Base-by-base conservation (phyloP, 805 yeast species). In the Kodamaea neixiangensis region DNA sequence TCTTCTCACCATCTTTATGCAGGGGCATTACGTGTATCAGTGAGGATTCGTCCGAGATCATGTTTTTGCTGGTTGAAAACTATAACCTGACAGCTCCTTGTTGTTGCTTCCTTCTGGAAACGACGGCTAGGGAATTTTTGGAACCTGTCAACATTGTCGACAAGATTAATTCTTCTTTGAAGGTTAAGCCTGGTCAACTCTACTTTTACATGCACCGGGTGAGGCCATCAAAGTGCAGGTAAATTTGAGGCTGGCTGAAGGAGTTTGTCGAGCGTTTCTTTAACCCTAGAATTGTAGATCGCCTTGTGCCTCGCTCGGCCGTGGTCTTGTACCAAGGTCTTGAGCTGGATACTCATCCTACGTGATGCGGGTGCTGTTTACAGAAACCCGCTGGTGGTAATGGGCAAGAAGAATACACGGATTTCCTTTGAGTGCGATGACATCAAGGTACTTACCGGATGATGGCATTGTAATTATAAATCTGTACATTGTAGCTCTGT, bases 11-110 rank as follows among this genome's bases (percentile, higher is more conserved):
- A 89, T 92, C 97, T 86, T 93, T 93, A 90, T 93, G 98, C 99
- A 87, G 87, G 99, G 98, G 98, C 97, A 93, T 91, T 93, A 94
- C 98, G 97, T 96, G 96, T 90, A 91, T 93, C 98, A 92, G 97
- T 93, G 99, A 93, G 98, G 99, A 94, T 91, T 92, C 97, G 97
- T 94, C 99, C 98, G 99, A 93, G 99, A 91, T 92, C 96, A 96
- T 93, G 98, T 94, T 89, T 93, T 93, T 93, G 99, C 99, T 93
- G 96, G 97, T 93, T 94, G 97, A 94, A 93, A 94, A 89, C 92
- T 89, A 83, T 85, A 86, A 87, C 94, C 92, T 82, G 93, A 92
- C 96, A 86, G 81, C 80, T 83, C 85, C 85, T 82, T 82, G 57
- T 58, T 64, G 65, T 57, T 62, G 50, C 52, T 58, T 60, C 68